These are phyloP conservation scores for Wickerhamomyces sp. DNA, from an alignment of 1,139 yeast species.

Conservation along the genomic window DNA sequence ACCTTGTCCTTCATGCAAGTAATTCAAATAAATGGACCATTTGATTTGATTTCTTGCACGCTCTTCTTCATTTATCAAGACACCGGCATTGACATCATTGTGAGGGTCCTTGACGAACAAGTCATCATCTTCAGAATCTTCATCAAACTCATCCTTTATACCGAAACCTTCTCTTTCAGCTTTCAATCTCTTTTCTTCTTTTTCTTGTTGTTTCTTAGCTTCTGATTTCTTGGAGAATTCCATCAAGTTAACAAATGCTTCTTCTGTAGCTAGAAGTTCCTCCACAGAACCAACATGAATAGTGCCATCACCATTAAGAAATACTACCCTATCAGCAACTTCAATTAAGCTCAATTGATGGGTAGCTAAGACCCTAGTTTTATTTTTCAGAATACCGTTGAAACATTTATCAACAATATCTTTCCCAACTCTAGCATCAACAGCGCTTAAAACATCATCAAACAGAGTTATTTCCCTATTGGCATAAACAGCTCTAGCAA, in stretches of 20 bases:
- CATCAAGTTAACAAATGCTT: slow-evolving; percentile 49
- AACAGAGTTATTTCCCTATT: slow-evolving; percentile 60
- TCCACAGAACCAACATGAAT: slow-evolving; percentile 52
- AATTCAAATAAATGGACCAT: slow-evolving; percentile 41
- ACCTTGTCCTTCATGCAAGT: slow-evolving; percentile 47
- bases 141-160: slow-evolving; percentile 23
- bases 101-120: slow-evolving; percentile 7
- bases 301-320: slow-evolving; percentile 62
- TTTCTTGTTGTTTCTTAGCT: slow-evolving; percentile 31
- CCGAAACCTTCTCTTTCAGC: slow-evolving; percentile 30
- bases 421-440: slow-evolving; percentile 86
- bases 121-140: slow-evolving; percentile 21
- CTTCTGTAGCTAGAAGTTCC: slow-evolving; percentile 39
- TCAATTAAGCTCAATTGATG: slow-evolving; percentile 73
- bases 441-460: slow-evolving; percentile 89
- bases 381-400: slow-evolving; percentile 47
- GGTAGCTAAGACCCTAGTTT: slow-evolving; percentile 77
- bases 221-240: slow-evolving; percentile 36
- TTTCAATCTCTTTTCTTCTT: slow-evolving; percentile 18
- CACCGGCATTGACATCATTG: slow-evolving; percentile 27
- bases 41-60: slow-evolving; percentile 45
- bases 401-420: slow-evolving; percentile 76
- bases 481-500: slow-evolving; percentile 83
- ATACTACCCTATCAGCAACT: slow-evolving; percentile 64
- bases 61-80: slow-evolving; percentile 42